These are phyloP conservation scores for Dictyostelium citrinum DNA, from an alignment of 78 protist species.

Conservation along the genomic window DNA sequence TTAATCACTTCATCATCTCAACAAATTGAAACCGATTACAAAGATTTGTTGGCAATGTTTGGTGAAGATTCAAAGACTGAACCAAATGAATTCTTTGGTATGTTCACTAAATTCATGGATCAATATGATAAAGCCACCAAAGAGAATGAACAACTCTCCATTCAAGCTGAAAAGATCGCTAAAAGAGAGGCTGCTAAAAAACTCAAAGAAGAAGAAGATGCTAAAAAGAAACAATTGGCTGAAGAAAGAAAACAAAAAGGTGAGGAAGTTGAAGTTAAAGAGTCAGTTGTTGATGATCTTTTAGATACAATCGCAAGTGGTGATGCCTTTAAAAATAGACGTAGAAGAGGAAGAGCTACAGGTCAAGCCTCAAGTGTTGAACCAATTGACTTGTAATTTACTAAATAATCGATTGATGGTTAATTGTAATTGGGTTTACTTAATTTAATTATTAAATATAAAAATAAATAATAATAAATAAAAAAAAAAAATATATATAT, in stretches of 20 bases:
- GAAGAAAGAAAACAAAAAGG: slow-evolving; percentile 62
- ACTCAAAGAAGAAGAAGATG: slow-evolving; percentile 71
- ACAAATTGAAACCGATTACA: slow-evolving; percentile 60
- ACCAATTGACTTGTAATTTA: neutral
- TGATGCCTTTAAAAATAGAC: slow-evolving; percentile 75
- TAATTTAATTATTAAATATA: no score
- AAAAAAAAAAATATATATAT: no score
- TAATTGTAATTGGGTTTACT: no score
- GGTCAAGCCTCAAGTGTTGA: neutral
- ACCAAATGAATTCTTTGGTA: slow-evolving; percentile 57
- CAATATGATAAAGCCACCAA: slow-evolving; percentile 52
- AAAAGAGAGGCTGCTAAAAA: slow-evolving; percentile 79
- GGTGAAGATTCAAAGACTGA: slow-evolving; percentile 74
- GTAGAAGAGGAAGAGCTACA: neutral
- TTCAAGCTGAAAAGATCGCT: slow-evolving; percentile 65
- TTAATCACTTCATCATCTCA: neutral
- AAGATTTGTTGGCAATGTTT: neutral
- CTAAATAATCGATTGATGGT: no score
- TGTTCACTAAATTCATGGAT: slow-evolving; percentile 60
- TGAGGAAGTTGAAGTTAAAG: slow-evolving; percentile 34
- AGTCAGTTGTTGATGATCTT: slow-evolving; percentile 70
- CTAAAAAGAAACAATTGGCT: slow-evolving; percentile 52
- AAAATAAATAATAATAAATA: no score
- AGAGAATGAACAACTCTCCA: slow-evolving; percentile 53
- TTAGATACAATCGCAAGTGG: slow-evolving; percentile 66